Evolutionary conservation across 768 basidiomycete genomes (phyloP), one percentile per base, ranked within the genome.

Genomic region (Suillus subalutaceus): DNA sequence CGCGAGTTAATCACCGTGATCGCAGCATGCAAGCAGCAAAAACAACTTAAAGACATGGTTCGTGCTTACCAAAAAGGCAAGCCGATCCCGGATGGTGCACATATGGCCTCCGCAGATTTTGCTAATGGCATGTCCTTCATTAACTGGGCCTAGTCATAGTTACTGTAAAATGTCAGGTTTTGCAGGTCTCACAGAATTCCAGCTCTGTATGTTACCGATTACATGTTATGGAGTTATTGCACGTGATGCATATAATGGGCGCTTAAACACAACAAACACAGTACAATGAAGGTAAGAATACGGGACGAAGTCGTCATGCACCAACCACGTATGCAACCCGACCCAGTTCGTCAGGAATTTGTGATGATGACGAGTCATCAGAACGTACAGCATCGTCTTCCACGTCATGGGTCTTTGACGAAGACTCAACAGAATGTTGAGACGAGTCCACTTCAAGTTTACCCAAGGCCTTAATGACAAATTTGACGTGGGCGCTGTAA

Each of bases 391-490:
- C 46, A 41, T 53, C 61, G 1, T 12, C 37, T 23, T 62, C 56
- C 2, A 41, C 50, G 40, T 46, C 15, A 13, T 10, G 6, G n/a
- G 7, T 38, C 30, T 13, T 41, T 26, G 65, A 7, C 35, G 5
- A 30, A 50, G 40, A 53, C 48, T 65, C 23, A 10, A 10, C 26
- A 40, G 40, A 4, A 30, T 48, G 30, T 67, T n/a, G 55, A 37
- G 55, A n/a, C 35, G 26, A 26, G 26, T 26, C 26, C 26, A 26
- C 26, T 26, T 20, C 41, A 60, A 89, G 74, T 68, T 80, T 85
- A 64, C 83, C 83, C 46, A 93, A 79, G 82, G 88, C 88, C 72
- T 87, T 87, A 46, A 84, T 83, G 8, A 92, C 89, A 70, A 93
- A 93, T 73, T 88, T 89, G 37, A 82, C 77, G 69, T 94, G 93